Evolutionary conservation across 2,329 filamentous ascomycete genomes (phyloP).

Genomic region (Cladophialophora immunda): DNA sequence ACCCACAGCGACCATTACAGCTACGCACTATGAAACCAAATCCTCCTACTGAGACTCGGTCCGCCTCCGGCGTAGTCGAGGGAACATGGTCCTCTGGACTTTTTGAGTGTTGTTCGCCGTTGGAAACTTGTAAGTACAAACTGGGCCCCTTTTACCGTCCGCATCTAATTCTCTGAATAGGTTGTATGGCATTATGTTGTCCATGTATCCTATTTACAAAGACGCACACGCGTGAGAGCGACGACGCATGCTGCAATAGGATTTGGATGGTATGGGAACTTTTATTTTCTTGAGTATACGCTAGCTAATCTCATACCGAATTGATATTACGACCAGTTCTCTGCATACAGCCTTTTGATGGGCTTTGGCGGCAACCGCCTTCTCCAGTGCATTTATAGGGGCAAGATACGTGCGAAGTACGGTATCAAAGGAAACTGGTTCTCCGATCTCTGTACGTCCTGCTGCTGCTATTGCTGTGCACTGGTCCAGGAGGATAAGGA

Average conservation of each 20-base stretch:
- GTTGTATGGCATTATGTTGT: constrained; percentile 40
- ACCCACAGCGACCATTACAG: too few relatives aligned
- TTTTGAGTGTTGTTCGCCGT: constrained; percentile 45
- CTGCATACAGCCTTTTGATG: constrained; percentile 44
- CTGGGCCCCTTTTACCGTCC: background rate
- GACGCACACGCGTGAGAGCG: constrained; percentile 43
- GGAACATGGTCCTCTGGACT: constrained; percentile 43
- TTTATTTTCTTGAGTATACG: too few relatives aligned
- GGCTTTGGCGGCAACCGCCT: constrained; percentile 47
- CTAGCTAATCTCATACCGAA: too few relatives aligned
- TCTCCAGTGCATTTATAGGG: constrained; percentile 62
- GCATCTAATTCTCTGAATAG: constrained; percentile 14
- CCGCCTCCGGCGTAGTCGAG: too few relatives aligned
- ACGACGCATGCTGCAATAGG: too few relatives aligned
- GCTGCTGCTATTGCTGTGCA: constrained; percentile 65
- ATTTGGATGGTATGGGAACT: too few relatives aligned
- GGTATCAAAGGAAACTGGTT: constrained; percentile 60
- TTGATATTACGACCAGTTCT: constrained; percentile 40
- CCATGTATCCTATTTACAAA: constrained; percentile 46
- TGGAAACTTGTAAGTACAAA: constrained; percentile 42
- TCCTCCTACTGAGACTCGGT: too few relatives aligned
- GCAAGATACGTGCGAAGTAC: constrained; percentile 62
- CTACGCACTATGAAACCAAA: too few relatives aligned
- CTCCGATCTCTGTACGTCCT: constrained; percentile 61
- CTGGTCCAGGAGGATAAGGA: constrained; percentile 68